Percentiles rank a stretch among this genome's conserved stretches.
These are phyloP conservation scores for Sugiyamaella smithiae DNA, from an alignment of 805 yeast species.

Conservation along the genomic window DNA sequence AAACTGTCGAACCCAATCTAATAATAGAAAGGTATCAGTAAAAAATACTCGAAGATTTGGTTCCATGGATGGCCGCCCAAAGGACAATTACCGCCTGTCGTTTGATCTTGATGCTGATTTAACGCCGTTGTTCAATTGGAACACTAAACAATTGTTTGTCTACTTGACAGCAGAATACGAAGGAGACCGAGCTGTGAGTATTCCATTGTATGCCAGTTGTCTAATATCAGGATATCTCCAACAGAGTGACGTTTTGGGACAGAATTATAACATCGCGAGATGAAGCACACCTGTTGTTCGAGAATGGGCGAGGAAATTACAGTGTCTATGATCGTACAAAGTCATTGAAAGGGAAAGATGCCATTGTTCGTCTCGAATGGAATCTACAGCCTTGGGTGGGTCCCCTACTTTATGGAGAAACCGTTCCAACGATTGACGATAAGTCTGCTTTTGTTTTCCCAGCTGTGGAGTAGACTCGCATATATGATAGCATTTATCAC, in stretches of 20 bases:
- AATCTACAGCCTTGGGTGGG: conserved; percentile 93
- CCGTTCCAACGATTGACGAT: conserved; percentile 25
- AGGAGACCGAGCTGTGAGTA: conserved; percentile 32
- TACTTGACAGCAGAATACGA: conserved; percentile 88
- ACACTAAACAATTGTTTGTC: conserved; percentile 92
- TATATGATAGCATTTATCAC: not conserved
- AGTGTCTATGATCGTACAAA: conserved; percentile 82
- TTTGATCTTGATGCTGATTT: conserved; percentile 77
- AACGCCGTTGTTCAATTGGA: conserved; percentile 86
- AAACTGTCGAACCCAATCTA: not conserved
- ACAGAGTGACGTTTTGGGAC: conserved; percentile 89
- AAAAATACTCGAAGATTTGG: conserved; percentile 66
- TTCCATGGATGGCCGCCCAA: conserved; percentile 59
- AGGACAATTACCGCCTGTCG: conserved; percentile 67
- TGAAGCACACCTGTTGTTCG: conserved; percentile 55
- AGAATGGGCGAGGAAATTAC: conserved; percentile 64
- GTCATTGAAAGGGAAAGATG: conserved; percentile 51
- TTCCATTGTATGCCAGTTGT: conserved; percentile 33
- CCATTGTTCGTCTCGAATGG: conserved; percentile 75
- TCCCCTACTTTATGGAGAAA: conserved; percentile 65
- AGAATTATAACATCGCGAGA: conserved; percentile 60
- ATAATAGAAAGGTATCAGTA: conserved; percentile 15
- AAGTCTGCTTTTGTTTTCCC: conserved; percentile 21
- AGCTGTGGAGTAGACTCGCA: conserved; percentile 4
- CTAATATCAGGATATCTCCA: conserved; percentile 38